phyloP scores from a whole-genome alignment of 2,329 filamentous ascomycete species.

The Fusarium sp. region DNA sequence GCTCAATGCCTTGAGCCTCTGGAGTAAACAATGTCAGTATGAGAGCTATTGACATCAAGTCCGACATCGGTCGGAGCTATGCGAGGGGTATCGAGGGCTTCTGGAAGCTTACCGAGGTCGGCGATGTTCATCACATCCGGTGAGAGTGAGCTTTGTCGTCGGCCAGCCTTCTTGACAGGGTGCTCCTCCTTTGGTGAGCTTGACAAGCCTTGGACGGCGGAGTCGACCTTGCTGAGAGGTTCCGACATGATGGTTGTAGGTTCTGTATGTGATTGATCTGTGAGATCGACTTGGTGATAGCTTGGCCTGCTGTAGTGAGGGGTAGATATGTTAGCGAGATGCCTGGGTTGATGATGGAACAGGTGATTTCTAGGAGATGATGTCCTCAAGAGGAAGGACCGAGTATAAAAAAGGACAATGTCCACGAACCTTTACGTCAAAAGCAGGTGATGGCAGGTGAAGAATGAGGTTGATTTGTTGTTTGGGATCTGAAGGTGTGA shows the following conservation, averaged over 20 bases:
- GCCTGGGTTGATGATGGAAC: neutral
- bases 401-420: neutral
- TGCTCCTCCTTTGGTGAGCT: conserved; percentile 71
- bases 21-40: conserved; percentile 36
- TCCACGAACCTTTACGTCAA: conserved; percentile 38
- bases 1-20: conserved; percentile 80
- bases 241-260: conserved; percentile 51
- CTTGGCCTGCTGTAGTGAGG: conserved; percentile 26
- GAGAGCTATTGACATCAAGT: neutral
- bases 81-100: conserved; percentile 1
- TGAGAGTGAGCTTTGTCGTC: conserved; percentile 78
- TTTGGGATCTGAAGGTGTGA: conserved; percentile 38
- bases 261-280: conserved; percentile 39
- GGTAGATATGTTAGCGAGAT: conserved; percentile 17
- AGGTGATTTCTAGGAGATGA: neutral
- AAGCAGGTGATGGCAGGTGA: conserved; percentile 41
- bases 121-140: conserved; percentile 80
- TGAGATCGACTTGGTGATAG: conserved; percentile 33
- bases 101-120: conserved; percentile 77
- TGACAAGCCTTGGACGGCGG: conserved; percentile 83
- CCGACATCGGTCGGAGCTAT: conserved; percentile 25
- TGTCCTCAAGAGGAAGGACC: conserved; percentile 2
- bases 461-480: conserved; percentile 30
- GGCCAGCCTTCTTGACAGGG: conserved; percentile 60
- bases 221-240: conserved; percentile 89